Evolutionary conservation across 139 green algal genomes (phyloP).

Genomic region (Coelastrella sp.): DNA sequence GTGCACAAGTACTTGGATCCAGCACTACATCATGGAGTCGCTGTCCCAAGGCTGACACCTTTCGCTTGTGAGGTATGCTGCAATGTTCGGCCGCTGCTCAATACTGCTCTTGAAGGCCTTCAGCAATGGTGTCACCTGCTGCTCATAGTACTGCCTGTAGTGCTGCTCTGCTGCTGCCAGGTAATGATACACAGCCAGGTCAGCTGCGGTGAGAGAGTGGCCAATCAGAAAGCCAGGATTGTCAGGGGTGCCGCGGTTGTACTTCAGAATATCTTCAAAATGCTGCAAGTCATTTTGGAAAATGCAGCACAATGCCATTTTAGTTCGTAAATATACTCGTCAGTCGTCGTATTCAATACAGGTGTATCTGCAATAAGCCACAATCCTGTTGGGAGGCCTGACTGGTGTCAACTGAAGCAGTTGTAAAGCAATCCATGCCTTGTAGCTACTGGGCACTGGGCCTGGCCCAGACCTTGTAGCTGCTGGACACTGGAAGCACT

Average conservation of each 20-base stretch:
- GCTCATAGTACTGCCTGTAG: slow-evolving; percentile 48
- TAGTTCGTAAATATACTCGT: not conserved
- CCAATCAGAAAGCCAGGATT: slow-evolving; percentile 60
- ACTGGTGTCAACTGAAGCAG: too few relatives aligned
- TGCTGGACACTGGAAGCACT: too few relatives aligned
- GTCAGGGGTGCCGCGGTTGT: slow-evolving; percentile 31
- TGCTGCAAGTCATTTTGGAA: not conserved
- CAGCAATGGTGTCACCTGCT: slow-evolving; percentile 15
- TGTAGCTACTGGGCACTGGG: too few relatives aligned
- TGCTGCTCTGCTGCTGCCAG: slow-evolving; percentile 58
- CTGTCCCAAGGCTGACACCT: slow-evolving; percentile 58
- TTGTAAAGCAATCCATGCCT: too few relatives aligned
- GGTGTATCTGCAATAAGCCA: not conserved
- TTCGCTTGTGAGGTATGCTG: slow-evolving; percentile 47
- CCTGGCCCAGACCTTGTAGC: too few relatives aligned
- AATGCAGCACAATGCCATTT: not conserved
- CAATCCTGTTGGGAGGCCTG: too few relatives aligned
- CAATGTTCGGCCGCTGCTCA: slow-evolving; percentile 50
- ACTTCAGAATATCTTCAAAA: slow-evolving; percentile 49
- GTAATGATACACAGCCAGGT: slow-evolving; percentile 59
- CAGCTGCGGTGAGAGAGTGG: slow-evolving; percentile 48
- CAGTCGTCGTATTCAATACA: not conserved
- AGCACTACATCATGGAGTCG: slow-evolving; percentile 61
- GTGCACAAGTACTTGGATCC: not conserved
- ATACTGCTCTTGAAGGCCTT: slow-evolving; percentile 55